A percentile compares a stretch with the other conserved stretches of the same genome.
phyloP scores from a whole-genome alignment of 805 yeast species.

The Myxozyma udenii region DNA sequence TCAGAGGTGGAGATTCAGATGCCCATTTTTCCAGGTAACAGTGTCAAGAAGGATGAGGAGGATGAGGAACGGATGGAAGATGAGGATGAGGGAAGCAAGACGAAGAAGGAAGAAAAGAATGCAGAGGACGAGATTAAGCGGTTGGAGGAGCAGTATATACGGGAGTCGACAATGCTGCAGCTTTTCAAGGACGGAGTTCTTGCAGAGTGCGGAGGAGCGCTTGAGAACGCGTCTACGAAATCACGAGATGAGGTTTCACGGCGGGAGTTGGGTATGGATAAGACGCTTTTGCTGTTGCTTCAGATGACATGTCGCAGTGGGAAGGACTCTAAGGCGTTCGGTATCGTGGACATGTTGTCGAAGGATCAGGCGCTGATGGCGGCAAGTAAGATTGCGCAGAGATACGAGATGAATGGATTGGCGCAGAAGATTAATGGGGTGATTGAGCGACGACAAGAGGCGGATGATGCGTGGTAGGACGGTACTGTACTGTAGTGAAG shows the following conservation, averaged over 20 bases:
- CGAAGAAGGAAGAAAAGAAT: slow-evolving; percentile 6
- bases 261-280: slow-evolving; percentile 62
- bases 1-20: slow-evolving; percentile 68
- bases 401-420: slow-evolving; percentile 54
- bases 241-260: slow-evolving; percentile 51
- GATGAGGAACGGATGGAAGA: slow-evolving; percentile 23
- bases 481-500: neutral
- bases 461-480: slow-evolving; percentile 4
- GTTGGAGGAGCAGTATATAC: slow-evolving; percentile 28
- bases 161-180: slow-evolving; percentile 18
- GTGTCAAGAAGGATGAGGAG: slow-evolving; percentile 27
- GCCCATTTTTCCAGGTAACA: slow-evolving; percentile 48
- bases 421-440: slow-evolving; percentile 54
- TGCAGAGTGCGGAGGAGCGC: slow-evolving; percentile 44
- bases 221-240: slow-evolving; percentile 40
- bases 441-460: slow-evolving; percentile 42
- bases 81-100: slow-evolving; percentile 13
- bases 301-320: slow-evolving; percentile 58
- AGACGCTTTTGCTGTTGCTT: slow-evolving; percentile 70
- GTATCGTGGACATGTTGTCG: slow-evolving; percentile 64
- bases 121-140: slow-evolving; percentile 3
- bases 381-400: slow-evolving; percentile 77
- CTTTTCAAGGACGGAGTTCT: slow-evolving; percentile 24
- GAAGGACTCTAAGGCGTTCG: slow-evolving; percentile 61
- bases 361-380: slow-evolving; percentile 79